Evolutionary conservation across 2,329 filamentous ascomycete genomes (phyloP), one percentile per base, ranked within the genome.

Genomic region (Didymella lethalis): DNA sequence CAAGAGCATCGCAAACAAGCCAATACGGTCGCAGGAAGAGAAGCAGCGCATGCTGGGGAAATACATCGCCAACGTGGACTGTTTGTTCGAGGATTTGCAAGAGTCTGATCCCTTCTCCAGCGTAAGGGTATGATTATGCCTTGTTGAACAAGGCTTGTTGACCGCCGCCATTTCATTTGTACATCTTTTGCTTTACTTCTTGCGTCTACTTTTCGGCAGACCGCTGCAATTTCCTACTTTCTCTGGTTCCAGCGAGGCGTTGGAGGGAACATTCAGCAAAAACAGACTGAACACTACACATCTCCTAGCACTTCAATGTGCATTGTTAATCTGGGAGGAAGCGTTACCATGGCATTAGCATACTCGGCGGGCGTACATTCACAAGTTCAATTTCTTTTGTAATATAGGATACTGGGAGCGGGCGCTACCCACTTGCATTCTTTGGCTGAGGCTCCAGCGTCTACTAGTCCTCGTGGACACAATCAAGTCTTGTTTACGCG

Each of bases 41-140:
- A 97, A 97, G 80, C 91, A 95, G 79, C 84, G 83, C 57, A 79
- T 96, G 75, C 81, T 96, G 38, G 90, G 90, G 43, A 84, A 86
- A 64, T 91, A 95, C 76, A 82, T 96, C 71, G 95, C 90, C 71
- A 77, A 77, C 47, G 91, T 96, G 26, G 90, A 93, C 63, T 91
- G 93, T 67, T 83, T 96, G 59, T 91, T 96, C 53, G 88, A 90
- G 74, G 92, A 97, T 77, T 79, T 97, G 68, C 87, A 89, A 64
- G 91, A 91, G 74, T 90, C 87, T 65, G 88, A 90, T 46, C 90
- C 92, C 0, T 78, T 78, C 57, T 69, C 69, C 11, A 72, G 70
- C 45, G 74, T 76, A 16, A 67, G 68, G 20, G 46, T 54, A 34
- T 52, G 46, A 57, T 46, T 14, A 16, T 18, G 18, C 8, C 40